Base-by-base conservation (phyloP, 805 yeast genomes). In the Pichia californica region DNA sequence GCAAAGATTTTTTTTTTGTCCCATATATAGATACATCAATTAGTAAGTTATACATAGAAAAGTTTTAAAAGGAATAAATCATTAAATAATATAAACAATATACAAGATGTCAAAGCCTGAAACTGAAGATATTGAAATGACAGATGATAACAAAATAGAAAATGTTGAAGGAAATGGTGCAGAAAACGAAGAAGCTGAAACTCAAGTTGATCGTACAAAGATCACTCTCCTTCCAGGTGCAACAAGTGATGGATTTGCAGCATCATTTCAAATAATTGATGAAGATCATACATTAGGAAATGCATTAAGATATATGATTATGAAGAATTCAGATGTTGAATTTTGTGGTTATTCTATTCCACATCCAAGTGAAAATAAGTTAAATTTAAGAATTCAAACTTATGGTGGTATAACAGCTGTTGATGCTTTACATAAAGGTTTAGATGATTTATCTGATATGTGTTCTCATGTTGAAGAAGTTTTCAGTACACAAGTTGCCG, bases 271-370 rank as follows among this genome's bases (percentile, higher is more conserved):
- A 65, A 83, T 93, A 48, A 62, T 78, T 27, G 93, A 88, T 53
- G 99, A 93, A 64, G 99, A 93, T 66, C 99, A 93, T 62, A 93
- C 99, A 1, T 67, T 93, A 40, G 99, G 99, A 20, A 93, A 93
- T 58, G 84, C 98, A 6, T 74, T 93, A 41, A 80, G 97, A 62
- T 89, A 88, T 65, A 80, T 91, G 61, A 88, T 93, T 55, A 88
- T 93, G 95, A 89, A 91, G 68, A 93, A 93, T 59, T 96, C 97
- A 31, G 95, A 88, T 52, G 99, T 93, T 21, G 99, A 93, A 61
- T 93, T 93, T 63, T 91, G 98, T 61, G 99, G 99, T 44, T 93
- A 93, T 68, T 88, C 97, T 35, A 93, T 93, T 53, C 99, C 99
- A 10, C 99, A 93, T 66, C 99, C 99, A 16, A 86, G 96, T 29